Conservation (phyloP, 805 yeast genomes). For the Saccharomyces jurei region DNA sequence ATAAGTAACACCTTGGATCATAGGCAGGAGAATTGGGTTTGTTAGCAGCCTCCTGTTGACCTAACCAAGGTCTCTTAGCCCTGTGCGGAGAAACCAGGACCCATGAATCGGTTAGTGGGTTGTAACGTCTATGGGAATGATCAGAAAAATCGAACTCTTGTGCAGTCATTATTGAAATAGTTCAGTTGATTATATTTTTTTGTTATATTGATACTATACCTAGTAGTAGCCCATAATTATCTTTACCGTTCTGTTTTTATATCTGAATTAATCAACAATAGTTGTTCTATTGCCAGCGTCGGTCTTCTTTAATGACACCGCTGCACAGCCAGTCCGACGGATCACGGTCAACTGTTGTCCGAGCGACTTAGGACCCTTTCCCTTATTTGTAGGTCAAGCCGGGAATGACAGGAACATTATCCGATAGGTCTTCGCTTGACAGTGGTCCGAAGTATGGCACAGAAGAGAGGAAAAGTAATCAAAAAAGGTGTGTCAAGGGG, state of each 20-base stretch:
- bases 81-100: conserved; percentile 71
- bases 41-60: conserved; percentile 50
- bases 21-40: conserved; percentile 41
- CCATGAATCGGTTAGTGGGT: conserved; percentile 62
- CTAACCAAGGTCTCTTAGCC: conserved; percentile 76
- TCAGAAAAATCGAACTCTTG: conserved; percentile 41
- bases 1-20: conserved; percentile 60
- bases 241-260: not conserved
- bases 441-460: not conserved
- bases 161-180: conserved; percentile 8
- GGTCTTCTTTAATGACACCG: not conserved
- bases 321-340: not conserved
- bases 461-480: not conserved
- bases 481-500: not conserved
- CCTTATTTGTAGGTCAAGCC: not conserved
- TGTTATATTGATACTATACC: not conserved
- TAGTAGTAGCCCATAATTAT: not conserved
- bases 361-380: not conserved
- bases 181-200: not conserved
- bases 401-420: not conserved
- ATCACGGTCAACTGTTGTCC: not conserved
- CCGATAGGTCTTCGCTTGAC: not conserved
- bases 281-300: too few species aligned
- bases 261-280: not conserved
- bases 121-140: conserved; percentile 60